These are phyloP conservation scores for Penicillium cataractarum DNA, from an alignment of 495 filamentous ascomycete species.

Conservation along the genomic window DNA sequence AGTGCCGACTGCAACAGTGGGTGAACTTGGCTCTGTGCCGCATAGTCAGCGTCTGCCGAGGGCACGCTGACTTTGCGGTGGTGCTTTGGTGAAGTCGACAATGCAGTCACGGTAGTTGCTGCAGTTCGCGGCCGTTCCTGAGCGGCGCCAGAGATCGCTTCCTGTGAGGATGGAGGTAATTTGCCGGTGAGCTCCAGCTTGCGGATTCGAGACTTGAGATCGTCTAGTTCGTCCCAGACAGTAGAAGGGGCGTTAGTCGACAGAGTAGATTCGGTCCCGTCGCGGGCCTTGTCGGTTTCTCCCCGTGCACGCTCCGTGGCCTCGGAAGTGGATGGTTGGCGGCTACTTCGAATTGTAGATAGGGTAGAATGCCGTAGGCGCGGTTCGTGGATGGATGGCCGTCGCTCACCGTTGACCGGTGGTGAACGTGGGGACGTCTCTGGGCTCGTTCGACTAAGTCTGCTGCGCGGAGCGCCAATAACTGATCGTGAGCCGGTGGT, in stretches of 20 bases:
- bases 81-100: conserved; percentile 83
- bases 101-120: conserved; percentile 88
- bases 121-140: conserved; percentile 87
- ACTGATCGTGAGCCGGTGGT: conserved; percentile 49
- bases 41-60: conserved; percentile 46
- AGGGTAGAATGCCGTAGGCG: conserved; percentile 58
- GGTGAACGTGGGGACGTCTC: conserved; percentile 52
- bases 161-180: conserved; percentile 76
- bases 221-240: conserved; percentile 97
- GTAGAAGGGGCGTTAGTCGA: conserved; percentile 89
- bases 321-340: conserved; percentile 53
- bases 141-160: conserved; percentile 72
- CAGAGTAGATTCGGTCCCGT: conserved; percentile 77
- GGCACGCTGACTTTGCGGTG: conserved; percentile 57
- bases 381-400: conserved; percentile 48
- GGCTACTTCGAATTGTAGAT: conserved; percentile 53
- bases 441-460: conserved; percentile 41
- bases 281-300: conserved; percentile 56
- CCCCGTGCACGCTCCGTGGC: conserved; percentile 40
- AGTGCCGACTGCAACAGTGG: conserved; percentile 82
- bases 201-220: conserved; percentile 90
- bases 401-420: conserved; percentile 45
- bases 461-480: conserved; percentile 45
- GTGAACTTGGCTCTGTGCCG: conserved; percentile 57
- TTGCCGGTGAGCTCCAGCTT: conserved; percentile 91